phyloP scores from a whole-genome alignment of 768 basidiomycete species.

The Macrolepiota albuminosa region DNA sequence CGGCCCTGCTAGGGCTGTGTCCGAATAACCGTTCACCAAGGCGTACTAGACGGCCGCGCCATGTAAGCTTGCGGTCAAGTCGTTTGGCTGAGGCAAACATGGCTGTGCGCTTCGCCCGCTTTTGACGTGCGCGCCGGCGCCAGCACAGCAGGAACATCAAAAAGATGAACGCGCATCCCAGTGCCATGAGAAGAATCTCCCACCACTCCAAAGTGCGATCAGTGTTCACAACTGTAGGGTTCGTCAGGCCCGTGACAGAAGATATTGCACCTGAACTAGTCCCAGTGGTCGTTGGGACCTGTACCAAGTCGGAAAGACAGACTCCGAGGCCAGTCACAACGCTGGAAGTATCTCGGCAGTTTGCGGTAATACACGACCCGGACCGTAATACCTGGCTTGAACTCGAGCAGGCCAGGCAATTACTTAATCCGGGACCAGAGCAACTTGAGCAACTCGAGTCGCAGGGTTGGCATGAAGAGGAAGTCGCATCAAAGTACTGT shows the following conservation, averaged over 20 bases:
- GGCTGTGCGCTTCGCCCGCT: slow-evolving; percentile 62
- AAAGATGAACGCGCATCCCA: slow-evolving; percentile 79
- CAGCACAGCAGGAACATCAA: slow-evolving; percentile 60
- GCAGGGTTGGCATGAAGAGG: slow-evolving; percentile 63
- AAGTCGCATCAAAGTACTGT: slow-evolving; percentile 67
- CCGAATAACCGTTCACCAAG: slow-evolving; percentile 61
- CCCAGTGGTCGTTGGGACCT: slow-evolving; percentile 41
- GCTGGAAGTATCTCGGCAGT: slow-evolving; percentile 49
- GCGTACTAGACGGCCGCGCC: slow-evolving; percentile 53
- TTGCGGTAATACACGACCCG: slow-evolving; percentile 61
- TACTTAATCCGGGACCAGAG: slow-evolving; percentile 57
- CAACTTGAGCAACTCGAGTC: slow-evolving; percentile 79
- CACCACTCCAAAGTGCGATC: slow-evolving; percentile 61
- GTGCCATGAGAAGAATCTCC: slow-evolving; percentile 80
- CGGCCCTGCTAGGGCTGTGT: slow-evolving; percentile 21
- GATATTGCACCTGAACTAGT: slow-evolving; percentile 48
- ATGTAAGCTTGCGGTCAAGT: slow-evolving; percentile 40
- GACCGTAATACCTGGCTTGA: slow-evolving; percentile 54
- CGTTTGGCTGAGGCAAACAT: slow-evolving; percentile 58
- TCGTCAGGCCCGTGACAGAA: slow-evolving; percentile 49
- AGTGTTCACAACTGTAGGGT: slow-evolving; percentile 35
- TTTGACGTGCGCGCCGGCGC: slow-evolving; percentile 65
- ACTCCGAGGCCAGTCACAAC: slow-evolving; percentile 70
- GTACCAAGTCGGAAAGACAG: slow-evolving; percentile 74
- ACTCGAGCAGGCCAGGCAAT: slow-evolving; percentile 72